Percentiles rank a stretch among this genome's conserved stretches.
Evolutionary conservation across 2,329 filamentous ascomycete species (phyloP).

Genomic region (Harringtonia aguacate): DNA sequence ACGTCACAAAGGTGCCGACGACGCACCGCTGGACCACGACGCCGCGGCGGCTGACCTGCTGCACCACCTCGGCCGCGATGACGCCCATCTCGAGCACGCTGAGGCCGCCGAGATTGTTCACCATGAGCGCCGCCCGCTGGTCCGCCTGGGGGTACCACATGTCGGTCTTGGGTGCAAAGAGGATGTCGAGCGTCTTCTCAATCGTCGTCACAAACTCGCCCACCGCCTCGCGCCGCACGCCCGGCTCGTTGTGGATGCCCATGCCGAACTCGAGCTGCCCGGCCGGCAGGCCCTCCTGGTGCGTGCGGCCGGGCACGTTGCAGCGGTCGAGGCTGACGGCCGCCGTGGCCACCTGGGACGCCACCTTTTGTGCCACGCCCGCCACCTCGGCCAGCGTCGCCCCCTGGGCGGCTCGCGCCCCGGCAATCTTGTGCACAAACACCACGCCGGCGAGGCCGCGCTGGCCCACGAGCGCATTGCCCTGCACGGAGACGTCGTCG

Average conservation of each 20-base stretch:
- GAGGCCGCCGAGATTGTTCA: conserved; percentile 70
- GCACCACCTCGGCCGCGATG: conserved; percentile 55
- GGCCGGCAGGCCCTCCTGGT: conserved; percentile 33
- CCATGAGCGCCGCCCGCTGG: conserved; percentile 42
- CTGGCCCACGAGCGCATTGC: conserved; percentile 77
- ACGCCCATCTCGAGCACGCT: conserved; percentile 61
- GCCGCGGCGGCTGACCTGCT: conserved; percentile 32
- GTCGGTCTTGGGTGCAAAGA: conserved; percentile 36
- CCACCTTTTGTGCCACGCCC: conserved; percentile 57
- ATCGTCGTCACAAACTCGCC: background rate
- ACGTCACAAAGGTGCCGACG: conserved; percentile 66
- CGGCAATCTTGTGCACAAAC: conserved; percentile 76
- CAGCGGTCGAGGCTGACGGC: conserved; percentile 52
- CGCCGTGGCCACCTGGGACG: conserved; percentile 70
- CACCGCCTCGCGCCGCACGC: conserved; percentile 13
- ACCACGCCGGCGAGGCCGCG: conserved; percentile 86
- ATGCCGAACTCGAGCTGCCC: conserved; percentile 51
- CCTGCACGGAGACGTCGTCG: conserved; percentile 79
- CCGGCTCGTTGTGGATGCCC: conserved; percentile 57
- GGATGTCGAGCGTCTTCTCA: background rate
- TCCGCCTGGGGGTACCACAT: too few relatives aligned
- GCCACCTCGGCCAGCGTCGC: conserved; percentile 56
- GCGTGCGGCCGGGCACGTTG: conserved; percentile 41
- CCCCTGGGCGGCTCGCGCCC: conserved; percentile 67
- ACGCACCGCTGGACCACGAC: conserved; percentile 18